A percentile compares a stretch with the other conserved stretches of the same genome.
Conservation (phyloP, 129 eudicot species). For the Logfia minima region DNA sequence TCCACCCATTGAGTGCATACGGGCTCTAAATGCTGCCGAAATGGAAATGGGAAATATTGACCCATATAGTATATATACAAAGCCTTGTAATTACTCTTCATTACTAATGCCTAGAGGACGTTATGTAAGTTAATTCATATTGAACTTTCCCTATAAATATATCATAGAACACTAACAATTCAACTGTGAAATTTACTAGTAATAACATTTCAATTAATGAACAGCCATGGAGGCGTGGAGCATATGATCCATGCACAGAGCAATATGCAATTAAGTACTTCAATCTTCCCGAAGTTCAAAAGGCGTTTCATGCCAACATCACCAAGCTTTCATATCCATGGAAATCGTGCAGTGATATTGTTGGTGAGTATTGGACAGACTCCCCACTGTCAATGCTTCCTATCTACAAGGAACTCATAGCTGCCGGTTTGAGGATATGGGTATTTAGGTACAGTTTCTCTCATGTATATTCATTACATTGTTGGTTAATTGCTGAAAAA, state of each 20-base stretch:
- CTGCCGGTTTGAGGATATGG: slow-evolving; percentile 85
- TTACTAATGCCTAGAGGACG: slow-evolving; percentile 73
- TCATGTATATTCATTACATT: not conserved
- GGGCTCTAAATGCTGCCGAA: slow-evolving; percentile 58
- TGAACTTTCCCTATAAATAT: not conserved
- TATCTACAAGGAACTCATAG: slow-evolving; percentile 79
- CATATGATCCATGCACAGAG: slow-evolving; percentile 96
- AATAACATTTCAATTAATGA: not conserved
- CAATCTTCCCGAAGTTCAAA: slow-evolving; percentile 87
- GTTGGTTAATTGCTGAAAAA: not conserved
- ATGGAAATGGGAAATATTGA: slow-evolving; percentile 82
- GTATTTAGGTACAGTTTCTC: slow-evolving; percentile 63
- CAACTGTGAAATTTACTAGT: not conserved
- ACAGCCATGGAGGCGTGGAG: slow-evolving; percentile 96
- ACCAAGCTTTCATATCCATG: slow-evolving; percentile 74
- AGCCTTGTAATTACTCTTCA: slow-evolving; percentile 57
- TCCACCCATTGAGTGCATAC: slow-evolving; percentile 67
- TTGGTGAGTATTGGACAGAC: slow-evolving; percentile 82
- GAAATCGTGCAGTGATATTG: slow-evolving; percentile 88
- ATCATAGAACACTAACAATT: not conserved
- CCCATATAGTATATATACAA: slow-evolving; percentile 89
- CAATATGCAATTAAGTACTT: slow-evolving; percentile 67
- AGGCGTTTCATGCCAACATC: slow-evolving; percentile 79
- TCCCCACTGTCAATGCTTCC: slow-evolving; percentile 93
- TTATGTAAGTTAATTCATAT: slow-evolving; percentile 57